Conservation (phyloP, 495 filamentous ascomycete genomes). For the Xylaria sp. region DNA sequence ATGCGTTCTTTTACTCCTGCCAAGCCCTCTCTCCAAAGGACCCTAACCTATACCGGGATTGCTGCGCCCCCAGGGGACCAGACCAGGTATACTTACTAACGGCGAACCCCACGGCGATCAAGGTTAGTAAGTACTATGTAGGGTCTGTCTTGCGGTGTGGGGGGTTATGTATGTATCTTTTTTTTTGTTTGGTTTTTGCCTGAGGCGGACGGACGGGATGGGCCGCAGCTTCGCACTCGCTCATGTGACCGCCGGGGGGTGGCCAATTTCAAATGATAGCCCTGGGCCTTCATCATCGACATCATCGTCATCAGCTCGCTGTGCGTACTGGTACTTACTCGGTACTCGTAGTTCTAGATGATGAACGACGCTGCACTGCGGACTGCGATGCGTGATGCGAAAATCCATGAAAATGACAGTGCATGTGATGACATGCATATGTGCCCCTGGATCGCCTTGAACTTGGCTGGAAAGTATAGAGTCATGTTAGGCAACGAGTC, state of each 20-base stretch:
- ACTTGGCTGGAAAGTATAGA: slow-evolving; percentile 1
- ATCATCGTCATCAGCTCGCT: background rate
- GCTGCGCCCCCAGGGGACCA: background rate
- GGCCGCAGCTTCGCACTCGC: slow-evolving; percentile 11
- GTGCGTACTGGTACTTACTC: background rate
- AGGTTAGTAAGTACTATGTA: background rate
- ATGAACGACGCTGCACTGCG: too few species aligned
- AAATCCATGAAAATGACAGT: background rate
- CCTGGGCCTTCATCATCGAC: too few species aligned
- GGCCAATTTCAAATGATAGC: too few species aligned
- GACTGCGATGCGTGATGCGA: background rate
- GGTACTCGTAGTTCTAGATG: background rate
- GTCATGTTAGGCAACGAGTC: background rate
- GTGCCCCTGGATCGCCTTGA: background rate
- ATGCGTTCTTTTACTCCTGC: slow-evolving; percentile 7
- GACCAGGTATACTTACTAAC: too few species aligned
- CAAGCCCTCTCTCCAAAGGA: slow-evolving; percentile 1
- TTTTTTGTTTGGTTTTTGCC: background rate
- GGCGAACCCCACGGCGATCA: slow-evolving; percentile 11
- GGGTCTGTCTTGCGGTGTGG: background rate
- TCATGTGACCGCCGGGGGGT: slow-evolving; percentile 22
- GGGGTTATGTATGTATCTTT: slow-evolving; percentile 7
- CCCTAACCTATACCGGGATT: background rate
- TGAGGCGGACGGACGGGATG: background rate
- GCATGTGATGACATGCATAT: slow-evolving; percentile 12